Evolutionary conservation across 495 filamentous ascomycete species (phyloP), one percentile per base, ranked within the genome.

Genomic region (Penicillium tannophilum): DNA sequence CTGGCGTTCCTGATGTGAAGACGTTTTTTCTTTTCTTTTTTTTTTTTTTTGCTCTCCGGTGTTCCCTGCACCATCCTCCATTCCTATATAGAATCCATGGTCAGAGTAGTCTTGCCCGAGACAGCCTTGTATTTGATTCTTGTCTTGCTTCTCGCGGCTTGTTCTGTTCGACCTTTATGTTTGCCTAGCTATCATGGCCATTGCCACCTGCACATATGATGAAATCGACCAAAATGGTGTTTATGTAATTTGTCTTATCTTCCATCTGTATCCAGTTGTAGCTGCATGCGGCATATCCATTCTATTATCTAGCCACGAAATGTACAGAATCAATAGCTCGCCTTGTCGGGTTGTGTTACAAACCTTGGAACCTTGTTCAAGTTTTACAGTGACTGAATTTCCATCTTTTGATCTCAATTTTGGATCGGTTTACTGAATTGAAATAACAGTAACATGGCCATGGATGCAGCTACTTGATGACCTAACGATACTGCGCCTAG

Each of bases 1-100:
- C 20, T 61, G 54, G 56, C 57, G 55, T 60, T 56, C 26, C 57
- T 64, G 52, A 61, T 57, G 46, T 17, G 52, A 60, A 55, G 41
- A 45, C 39, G 12, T 44, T 36, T 24, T 30, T 45, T 28, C 24
- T 19, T 46, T 11, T 4, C 26, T 45, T 33, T 49, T 14, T 23
- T 44, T 36, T 24, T 30, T 33, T n/a, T 36, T 19, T 46, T 11
- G 4, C 26, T 45, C 43, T 49, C 16, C 39, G 46, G 26, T 31
- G 14, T 30, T 17, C 6, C 3, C 24, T 55, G 12, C 53, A 45
- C 42, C 30, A 17, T 55, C 17, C 8, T 55, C 12, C 16, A 45
- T 7, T 17, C n/a, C 53, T 19, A 45, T 47, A 55, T 39, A 54
- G 36, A 44, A 47, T 14, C 28, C 19, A 12, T 30, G 53, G 11